phyloP scores from a whole-genome alignment of 495 filamentous ascomycete genomes.

The Lophiotrema nucula region DNA sequence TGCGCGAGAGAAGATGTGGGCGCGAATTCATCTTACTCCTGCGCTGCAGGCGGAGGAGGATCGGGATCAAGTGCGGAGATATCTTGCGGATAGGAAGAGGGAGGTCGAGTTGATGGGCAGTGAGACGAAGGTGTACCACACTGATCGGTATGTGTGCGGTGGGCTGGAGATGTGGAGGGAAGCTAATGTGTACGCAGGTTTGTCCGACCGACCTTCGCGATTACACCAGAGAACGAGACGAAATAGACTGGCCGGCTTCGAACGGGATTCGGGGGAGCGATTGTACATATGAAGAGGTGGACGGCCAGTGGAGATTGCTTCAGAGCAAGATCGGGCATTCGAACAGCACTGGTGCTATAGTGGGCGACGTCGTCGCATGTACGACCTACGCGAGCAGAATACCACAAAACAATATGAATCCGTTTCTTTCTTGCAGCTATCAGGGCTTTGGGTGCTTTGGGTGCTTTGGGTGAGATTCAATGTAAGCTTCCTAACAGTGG shows the following conservation, averaged over 20 bases:
- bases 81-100: slow-evolving; percentile 79
- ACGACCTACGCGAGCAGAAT: too few relatives aligned
- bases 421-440: too few relatives aligned
- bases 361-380: not conserved
- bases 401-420: too few relatives aligned
- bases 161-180: not conserved
- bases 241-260: too few relatives aligned
- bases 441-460: too few relatives aligned
- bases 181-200: slow-evolving; percentile 48
- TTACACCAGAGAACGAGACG: slow-evolving; percentile 53
- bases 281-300: slow-evolving; percentile 22
- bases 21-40: slow-evolving; percentile 86
- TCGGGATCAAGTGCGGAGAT: slow-evolving; percentile 82
- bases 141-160: slow-evolving; percentile 66
- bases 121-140: slow-evolving; percentile 79
- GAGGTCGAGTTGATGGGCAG: slow-evolving; percentile 86
- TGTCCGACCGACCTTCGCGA: slow-evolving; percentile 68
- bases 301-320: not conserved
- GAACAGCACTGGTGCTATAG: not conserved
- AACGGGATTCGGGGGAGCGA: slow-evolving; percentile 3
- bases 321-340: not conserved
- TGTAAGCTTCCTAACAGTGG: too few relatives aligned
- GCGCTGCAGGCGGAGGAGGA: slow-evolving; percentile 94
- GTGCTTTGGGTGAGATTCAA: too few relatives aligned
- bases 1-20: slow-evolving; percentile 96